Conservation (phyloP, 768 basidiomycete species). For the Agaricus blazei region DNA sequence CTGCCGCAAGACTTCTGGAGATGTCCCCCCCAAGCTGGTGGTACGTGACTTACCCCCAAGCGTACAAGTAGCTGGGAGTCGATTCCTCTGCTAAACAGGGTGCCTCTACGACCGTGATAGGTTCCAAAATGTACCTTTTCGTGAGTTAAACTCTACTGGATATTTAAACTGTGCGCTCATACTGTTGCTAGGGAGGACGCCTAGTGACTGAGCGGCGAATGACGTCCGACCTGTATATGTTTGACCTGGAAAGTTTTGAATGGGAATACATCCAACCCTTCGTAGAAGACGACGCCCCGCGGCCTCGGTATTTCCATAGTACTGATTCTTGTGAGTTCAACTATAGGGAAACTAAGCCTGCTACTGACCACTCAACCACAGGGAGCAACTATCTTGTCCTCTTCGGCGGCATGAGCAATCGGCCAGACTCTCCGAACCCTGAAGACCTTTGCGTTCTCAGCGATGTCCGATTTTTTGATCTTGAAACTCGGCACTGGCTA, state of each 20-base stretch:
- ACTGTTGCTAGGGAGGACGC: slow-evolving; percentile 64
- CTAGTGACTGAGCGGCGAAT: slow-evolving; percentile 83
- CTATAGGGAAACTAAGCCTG: neutral
- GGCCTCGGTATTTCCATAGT: slow-evolving; percentile 92
- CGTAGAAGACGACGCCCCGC: slow-evolving; percentile 67
- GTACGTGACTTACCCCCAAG: slow-evolving; percentile 39
- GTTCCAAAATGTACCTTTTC: slow-evolving; percentile 86
- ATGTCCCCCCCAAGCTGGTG: slow-evolving; percentile 85
- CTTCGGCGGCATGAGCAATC: slow-evolving; percentile 93
- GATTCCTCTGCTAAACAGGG: slow-evolving; percentile 43
- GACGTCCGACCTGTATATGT: slow-evolving; percentile 86
- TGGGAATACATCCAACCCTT: slow-evolving; percentile 70
- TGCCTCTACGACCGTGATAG: slow-evolving; percentile 86
- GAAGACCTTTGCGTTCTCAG: slow-evolving; percentile 89
- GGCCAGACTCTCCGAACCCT: slow-evolving; percentile 60
- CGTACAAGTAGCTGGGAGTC: neutral
- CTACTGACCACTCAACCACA: slow-evolving; percentile 19
- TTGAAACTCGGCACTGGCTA: slow-evolving; percentile 67
- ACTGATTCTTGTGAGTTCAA: slow-evolving; percentile 68
- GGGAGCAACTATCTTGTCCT: slow-evolving; percentile 90
- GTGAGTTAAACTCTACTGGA: slow-evolving; percentile 37
- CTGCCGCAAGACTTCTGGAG: slow-evolving; percentile 76
- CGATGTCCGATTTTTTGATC: slow-evolving; percentile 88
- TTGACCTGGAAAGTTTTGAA: slow-evolving; percentile 74
- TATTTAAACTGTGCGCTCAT: neutral